These are phyloP conservation scores for Myrica gale DNA, from an alignment of 306 rosid species.

Conservation along the genomic window DNA sequence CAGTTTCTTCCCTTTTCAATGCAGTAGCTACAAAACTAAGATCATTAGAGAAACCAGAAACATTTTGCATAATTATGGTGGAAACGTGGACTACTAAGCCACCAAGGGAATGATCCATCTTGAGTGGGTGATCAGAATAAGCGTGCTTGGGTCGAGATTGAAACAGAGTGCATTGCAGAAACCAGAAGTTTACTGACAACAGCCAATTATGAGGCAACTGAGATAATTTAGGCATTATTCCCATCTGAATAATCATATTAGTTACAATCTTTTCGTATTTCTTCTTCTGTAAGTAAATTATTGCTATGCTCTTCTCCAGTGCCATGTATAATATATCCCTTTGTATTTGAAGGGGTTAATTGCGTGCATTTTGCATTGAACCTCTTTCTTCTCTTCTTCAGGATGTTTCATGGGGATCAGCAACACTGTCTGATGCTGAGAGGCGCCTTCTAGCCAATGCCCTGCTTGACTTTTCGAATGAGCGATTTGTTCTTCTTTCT, in stretches of 20 bases:
- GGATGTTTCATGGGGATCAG: slow-evolving; percentile 82
- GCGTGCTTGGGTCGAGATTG: slow-evolving; percentile 1
- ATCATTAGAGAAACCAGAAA: neutral
- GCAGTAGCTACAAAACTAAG: neutral
- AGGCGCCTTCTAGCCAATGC: slow-evolving; percentile 92
- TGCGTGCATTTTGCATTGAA: neutral
- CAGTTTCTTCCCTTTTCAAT: neutral
- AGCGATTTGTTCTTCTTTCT: slow-evolving; percentile 81
- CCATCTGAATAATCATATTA: no score
- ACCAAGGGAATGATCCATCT: neutral
- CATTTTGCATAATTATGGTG: neutral
- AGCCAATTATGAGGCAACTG: no score
- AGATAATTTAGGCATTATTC: no score
- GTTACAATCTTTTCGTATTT: no score
- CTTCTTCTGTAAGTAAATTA: no score
- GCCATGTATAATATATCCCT: neutral
- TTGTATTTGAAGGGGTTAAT: no score
- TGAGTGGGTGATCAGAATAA: neutral
- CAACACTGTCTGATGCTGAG: slow-evolving; percentile 78
- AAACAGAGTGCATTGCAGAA: neutral
- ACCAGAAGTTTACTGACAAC: neutral
- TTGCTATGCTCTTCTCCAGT: neutral
- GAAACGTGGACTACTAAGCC: neutral
- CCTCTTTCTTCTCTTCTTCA: slow-evolving; percentile 30
- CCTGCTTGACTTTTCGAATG: slow-evolving; percentile 80